These are phyloP conservation scores for Melastoma candidum DNA, from an alignment of 441 rosid genomes.

Conservation along the genomic window DNA sequence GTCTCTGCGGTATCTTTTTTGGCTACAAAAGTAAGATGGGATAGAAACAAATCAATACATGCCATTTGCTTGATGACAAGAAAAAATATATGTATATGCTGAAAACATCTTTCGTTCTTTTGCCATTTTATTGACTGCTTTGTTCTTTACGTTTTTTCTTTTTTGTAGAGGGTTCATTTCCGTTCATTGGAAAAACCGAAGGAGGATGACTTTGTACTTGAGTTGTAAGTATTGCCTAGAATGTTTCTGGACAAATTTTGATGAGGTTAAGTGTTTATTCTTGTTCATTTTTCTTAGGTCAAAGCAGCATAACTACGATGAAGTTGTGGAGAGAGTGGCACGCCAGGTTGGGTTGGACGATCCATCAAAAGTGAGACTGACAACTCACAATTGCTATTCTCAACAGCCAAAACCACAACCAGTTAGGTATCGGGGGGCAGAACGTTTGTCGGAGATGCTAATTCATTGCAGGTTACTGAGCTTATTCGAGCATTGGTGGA, in stretches of 20 bases:
- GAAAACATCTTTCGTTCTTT: no score
- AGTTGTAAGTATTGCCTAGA: constrained; percentile 48
- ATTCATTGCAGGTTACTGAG: constrained; percentile 71
- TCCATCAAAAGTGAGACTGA: constrained; percentile 82
- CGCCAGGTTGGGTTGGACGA: constrained; percentile 69
- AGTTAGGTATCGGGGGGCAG: constrained; percentile 74
- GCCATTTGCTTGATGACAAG: no score
- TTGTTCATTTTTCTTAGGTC: constrained; percentile 50
- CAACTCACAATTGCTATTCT: constrained; percentile 95
- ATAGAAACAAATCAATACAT: no score
- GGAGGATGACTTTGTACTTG: constrained; percentile 80
- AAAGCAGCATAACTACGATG: constrained; percentile 74
- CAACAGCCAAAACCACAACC: constrained; percentile 97
- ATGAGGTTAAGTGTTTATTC: constrained; percentile 15
- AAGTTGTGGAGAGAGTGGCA: constrained; percentile 84
- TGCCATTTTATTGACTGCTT: constrained; percentile 8
- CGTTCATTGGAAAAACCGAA: constrained; percentile 81
- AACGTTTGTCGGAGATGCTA: constrained; percentile 83
- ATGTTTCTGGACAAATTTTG: background rate
- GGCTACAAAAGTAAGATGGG: no score
- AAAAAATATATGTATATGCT: no score
- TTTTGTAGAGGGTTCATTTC: constrained; percentile 66
- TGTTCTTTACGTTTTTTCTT: background rate
- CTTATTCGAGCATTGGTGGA: constrained; percentile 4
- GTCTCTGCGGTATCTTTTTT: no score